phyloP scores from a whole-genome alignment of 805 yeast species.

The Huiozyma naganishii region DNA sequence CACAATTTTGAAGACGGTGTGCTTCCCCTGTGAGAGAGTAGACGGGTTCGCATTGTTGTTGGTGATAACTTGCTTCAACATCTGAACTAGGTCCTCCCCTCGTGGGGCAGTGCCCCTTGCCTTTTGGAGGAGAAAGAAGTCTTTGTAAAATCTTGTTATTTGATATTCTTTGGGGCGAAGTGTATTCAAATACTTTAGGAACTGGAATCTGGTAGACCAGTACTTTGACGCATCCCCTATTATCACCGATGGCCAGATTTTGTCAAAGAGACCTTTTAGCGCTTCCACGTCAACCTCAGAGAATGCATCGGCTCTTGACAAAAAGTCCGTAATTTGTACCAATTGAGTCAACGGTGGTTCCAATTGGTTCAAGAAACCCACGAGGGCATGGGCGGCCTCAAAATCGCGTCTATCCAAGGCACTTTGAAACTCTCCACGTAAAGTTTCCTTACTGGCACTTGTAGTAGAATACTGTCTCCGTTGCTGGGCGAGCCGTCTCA shows the following conservation, averaged over 20 bases:
- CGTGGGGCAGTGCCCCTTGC: slow-evolving; percentile 9
- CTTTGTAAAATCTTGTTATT: slow-evolving; percentile 7
- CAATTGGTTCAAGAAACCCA: too few relatives aligned
- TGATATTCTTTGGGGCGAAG: slow-evolving; percentile 6
- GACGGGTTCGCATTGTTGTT: background rate
- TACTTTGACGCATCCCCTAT: slow-evolving; percentile 6
- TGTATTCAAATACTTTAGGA: slow-evolving; percentile 10
- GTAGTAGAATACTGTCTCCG: slow-evolving; percentile 20
- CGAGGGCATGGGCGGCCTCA: too few relatives aligned
- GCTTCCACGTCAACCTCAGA: too few relatives aligned
- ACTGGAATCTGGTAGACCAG: slow-evolving; percentile 16
- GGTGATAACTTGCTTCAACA: slow-evolving; percentile 7
- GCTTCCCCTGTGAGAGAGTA: too few relatives aligned
- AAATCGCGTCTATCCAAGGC: too few relatives aligned
- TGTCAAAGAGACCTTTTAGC: slow-evolving; percentile 7
- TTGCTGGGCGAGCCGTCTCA: slow-evolving; percentile 21
- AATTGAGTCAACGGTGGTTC: too few relatives aligned
- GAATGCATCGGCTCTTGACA: too few relatives aligned
- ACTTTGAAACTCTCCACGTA: too few relatives aligned
- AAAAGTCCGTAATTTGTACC: too few relatives aligned
- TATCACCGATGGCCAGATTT: slow-evolving; percentile 16
- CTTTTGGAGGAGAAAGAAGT: slow-evolving; percentile 15
- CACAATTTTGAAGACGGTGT: too few relatives aligned
- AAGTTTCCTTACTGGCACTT: too few relatives aligned
- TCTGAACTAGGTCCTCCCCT: slow-evolving; percentile 12